A percentile compares a stretch with the other conserved stretches of the same genome.
phyloP scores from a whole-genome alignment of 192 early-diverging fungal genomes.

The Coemansia sp. region DNA sequence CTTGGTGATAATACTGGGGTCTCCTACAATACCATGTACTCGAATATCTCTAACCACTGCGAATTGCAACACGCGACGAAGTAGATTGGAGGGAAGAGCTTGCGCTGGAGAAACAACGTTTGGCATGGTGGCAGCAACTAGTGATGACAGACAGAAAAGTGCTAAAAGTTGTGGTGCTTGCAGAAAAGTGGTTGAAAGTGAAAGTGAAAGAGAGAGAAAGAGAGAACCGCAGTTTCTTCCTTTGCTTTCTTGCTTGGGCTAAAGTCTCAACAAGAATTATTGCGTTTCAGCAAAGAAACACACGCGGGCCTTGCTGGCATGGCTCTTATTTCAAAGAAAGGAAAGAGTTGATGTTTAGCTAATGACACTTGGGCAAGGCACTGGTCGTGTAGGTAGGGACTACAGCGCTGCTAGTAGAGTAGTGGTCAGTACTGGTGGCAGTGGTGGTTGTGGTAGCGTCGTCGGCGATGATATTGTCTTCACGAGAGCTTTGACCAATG shows the following conservation, averaged over 20 bases:
- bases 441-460: constrained; percentile 12
- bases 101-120: not conserved
- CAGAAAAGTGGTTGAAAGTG: not conserved
- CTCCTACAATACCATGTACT: no score
- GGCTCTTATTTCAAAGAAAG: not conserved
- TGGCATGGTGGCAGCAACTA: not conserved
- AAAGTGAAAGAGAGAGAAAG: not conserved
- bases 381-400: not conserved
- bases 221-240: no score
- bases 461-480: constrained; percentile 41
- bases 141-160: no score
- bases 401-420: constrained; percentile 4
- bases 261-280: no score
- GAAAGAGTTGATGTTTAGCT: not conserved
- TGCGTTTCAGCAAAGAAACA: no score
- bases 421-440: constrained; percentile 11
- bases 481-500: constrained; percentile 34
- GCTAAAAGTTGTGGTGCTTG: not conserved
- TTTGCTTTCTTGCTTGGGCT: not conserved
- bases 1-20: no score
- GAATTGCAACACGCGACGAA: no score
- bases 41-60: no score
- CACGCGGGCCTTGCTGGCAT: no score
- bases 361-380: constrained; percentile 8
- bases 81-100: not conserved